Conservation (phyloP, 805 yeast species). For the Myxozyma monticola region DNA sequence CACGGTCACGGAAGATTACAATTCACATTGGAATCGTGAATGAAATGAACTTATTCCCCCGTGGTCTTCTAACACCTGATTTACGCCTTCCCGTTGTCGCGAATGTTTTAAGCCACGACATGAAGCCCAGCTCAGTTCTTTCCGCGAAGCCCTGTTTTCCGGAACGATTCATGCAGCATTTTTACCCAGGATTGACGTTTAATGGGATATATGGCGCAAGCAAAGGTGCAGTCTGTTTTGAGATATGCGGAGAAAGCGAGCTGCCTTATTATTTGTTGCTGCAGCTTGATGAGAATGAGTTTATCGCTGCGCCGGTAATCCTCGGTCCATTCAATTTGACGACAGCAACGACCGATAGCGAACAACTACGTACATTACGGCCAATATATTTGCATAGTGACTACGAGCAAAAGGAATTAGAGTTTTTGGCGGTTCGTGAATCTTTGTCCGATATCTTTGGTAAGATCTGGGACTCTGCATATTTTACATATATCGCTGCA, state of each 20-base stretch:
- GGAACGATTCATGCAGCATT: neutral
- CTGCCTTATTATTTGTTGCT: slow-evolving; percentile 6
- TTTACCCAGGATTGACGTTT: slow-evolving; percentile 11
- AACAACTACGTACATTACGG: slow-evolving; percentile 6
- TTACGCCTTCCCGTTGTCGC: slow-evolving; percentile 1
- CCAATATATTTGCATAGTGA: slow-evolving; percentile 1
- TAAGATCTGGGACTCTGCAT: slow-evolving; percentile 30
- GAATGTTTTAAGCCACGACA: neutral
- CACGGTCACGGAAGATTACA: neutral
- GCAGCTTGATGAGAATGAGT: neutral
- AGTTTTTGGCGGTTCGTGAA: slow-evolving; percentile 11
- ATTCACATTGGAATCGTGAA: slow-evolving; percentile 24
- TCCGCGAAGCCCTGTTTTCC: neutral
- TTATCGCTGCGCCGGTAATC: slow-evolving; percentile 15
- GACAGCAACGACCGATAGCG: neutral
- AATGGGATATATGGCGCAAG: slow-evolving; percentile 19
- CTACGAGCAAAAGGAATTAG: neutral
- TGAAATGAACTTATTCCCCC: slow-evolving; percentile 26
- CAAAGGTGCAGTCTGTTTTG: slow-evolving; percentile 20
- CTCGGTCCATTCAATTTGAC: slow-evolving; percentile 17
- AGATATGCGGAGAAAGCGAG: slow-evolving; percentile 14
- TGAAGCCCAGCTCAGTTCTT: neutral
- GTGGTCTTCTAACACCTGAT: slow-evolving; percentile 4
- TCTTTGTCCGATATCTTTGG: slow-evolving; percentile 27
- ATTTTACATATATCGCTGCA: slow-evolving; percentile 3